phyloP scores from a whole-genome alignment of 441 rosid genomes.

The Francoa sonchifolia region DNA sequence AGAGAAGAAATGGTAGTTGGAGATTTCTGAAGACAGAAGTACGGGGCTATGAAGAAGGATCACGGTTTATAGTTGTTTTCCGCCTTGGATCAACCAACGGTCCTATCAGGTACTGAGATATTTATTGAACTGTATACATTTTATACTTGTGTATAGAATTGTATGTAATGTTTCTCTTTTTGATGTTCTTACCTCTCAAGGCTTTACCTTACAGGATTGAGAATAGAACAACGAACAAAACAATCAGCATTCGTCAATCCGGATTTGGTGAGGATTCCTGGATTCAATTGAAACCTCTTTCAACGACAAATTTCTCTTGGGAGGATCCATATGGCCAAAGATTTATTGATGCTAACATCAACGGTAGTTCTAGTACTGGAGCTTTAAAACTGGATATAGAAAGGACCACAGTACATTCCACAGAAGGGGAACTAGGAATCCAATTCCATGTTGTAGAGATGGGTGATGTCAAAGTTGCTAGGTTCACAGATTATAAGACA shows the following conservation, averaged over 20 bases:
- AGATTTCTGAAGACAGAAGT: slow-evolving; percentile 66
- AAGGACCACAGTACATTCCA: slow-evolving; percentile 32
- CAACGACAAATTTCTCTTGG: slow-evolving; percentile 76
- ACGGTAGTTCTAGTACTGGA: slow-evolving; percentile 24
- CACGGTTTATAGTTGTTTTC: slow-evolving; percentile 87
- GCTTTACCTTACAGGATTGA: slow-evolving; percentile 55
- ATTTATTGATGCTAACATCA: slow-evolving; percentile 55
- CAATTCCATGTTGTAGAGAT: slow-evolving; percentile 58
- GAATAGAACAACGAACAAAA: slow-evolving; percentile 58
- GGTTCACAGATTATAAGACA: slow-evolving; percentile 41
- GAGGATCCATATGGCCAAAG: slow-evolving; percentile 96
- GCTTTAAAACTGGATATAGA: slow-evolving; percentile 60
- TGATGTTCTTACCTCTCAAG: slow-evolving; percentile 14
- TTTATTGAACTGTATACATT: too few relatives aligned
- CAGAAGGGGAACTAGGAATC: slow-evolving; percentile 39
- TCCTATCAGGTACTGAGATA: slow-evolving; percentile 98
- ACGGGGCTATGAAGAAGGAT: slow-evolving; percentile 98
- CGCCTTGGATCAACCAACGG: slow-evolving; percentile 76
- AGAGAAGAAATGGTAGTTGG: slow-evolving; percentile 39
- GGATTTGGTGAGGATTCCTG: slow-evolving; percentile 81
- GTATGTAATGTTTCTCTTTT: neutral
- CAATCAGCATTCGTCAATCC: slow-evolving; percentile 70
- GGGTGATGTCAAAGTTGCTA: slow-evolving; percentile 62
- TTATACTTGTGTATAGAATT: neutral
- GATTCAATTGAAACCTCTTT: slow-evolving; percentile 61